Evolutionary conservation across 2,329 filamentous ascomycete species (phyloP).

Genomic region (Zalaria sp.): DNA sequence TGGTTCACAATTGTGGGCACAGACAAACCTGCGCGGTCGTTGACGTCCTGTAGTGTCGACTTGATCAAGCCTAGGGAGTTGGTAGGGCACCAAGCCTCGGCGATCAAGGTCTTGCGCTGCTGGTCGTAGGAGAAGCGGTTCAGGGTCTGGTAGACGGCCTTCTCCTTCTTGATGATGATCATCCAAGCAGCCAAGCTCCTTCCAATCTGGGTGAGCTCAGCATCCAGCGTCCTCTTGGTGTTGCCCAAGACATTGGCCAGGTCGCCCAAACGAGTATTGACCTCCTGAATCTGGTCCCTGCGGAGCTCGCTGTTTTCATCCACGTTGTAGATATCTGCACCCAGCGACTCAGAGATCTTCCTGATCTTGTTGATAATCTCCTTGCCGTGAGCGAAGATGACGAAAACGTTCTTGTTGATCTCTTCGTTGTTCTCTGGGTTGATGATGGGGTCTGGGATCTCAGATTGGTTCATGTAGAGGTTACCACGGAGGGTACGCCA

Average conservation of each 20-base stretch:
- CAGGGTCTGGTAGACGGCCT: slow-evolving; percentile 88
- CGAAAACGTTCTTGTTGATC: slow-evolving; percentile 94
- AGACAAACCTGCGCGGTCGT: slow-evolving; percentile 87
- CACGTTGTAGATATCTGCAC: slow-evolving; percentile 89
- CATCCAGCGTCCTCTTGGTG: slow-evolving; percentile 86
- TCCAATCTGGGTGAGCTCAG: slow-evolving; percentile 85
- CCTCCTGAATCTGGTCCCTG: slow-evolving; percentile 91
- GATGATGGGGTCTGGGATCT: slow-evolving; percentile 86
- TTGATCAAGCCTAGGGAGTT: slow-evolving; percentile 82
- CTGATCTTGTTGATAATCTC: slow-evolving; percentile 97
- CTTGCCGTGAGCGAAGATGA: slow-evolving; percentile 97
- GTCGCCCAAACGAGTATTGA: slow-evolving; percentile 85
- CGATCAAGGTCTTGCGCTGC: slow-evolving; percentile 87
- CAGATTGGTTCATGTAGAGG: slow-evolving; percentile 99
- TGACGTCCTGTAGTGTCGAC: slow-evolving; percentile 89
- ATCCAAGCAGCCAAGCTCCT: slow-evolving; percentile 92
- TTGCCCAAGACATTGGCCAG: slow-evolving; percentile 86
- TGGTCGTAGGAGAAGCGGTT: slow-evolving; percentile 97
- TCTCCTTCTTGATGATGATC: slow-evolving; percentile 95
- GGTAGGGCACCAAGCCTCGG: slow-evolving; percentile 93
- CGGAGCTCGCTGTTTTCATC: slow-evolving; percentile 95
- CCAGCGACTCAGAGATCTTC: slow-evolving; percentile 96
- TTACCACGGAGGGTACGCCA: slow-evolving; percentile 97
- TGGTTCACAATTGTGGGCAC: slow-evolving; percentile 98
- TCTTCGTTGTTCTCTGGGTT: slow-evolving; percentile 87